Base-by-base conservation (phyloP, 495 filamentous ascomycete species). In the Xylaria venustula region DNA sequence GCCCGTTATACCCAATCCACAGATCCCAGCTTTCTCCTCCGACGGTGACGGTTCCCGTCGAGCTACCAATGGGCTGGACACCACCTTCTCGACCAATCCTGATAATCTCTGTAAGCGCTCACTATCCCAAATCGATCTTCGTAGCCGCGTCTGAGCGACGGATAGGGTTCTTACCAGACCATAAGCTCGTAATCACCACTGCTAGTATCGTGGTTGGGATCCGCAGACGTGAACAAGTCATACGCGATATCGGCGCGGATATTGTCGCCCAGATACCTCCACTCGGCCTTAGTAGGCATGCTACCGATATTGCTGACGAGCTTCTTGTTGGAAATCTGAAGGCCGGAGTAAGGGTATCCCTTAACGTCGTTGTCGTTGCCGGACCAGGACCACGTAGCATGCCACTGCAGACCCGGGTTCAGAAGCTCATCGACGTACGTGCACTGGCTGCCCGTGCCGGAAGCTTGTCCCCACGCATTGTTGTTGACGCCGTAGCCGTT, bases 131-230 rank as follows among this genome's bases (percentile, higher is more conserved):
- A 23, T 28, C 1, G 7, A 17, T 17, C 23, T 17, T 36, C 23
- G 9, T 17, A 41, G 30, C 14, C 15, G 37, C 37, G 14, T 40
- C 3, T 8, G 14, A 8, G 14, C 15, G 14, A 15, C 34, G 20
- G 12, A 15, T 17, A 57, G 25, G n/a, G 23, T 17, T 22, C 72
- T 60, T 60, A 80, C 87, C 87, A 90, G 66, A 90, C 77, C 87
- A 90, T 90, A 69, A 90, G 78, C 72, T 90, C 87, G 71, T 87
- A 88, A 64, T 84, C 75, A 25, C 75, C 71, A 28, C 73, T 71
- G 41, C 63, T 75, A 1, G 70, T 81, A 42, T 64, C 64, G 30
- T 77, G 77, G 52, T 67, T 67, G 9, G 81, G 64, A 32, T 75
- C 77, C 22, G 79, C 73, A 22, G 76, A 73, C 49, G 81, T 78